Percentiles rank a stretch among this genome's conserved stretches.
These are phyloP conservation scores for Quillaja saponaria DNA, from an alignment of 306 rosid genomes.

Conservation along the genomic window DNA sequence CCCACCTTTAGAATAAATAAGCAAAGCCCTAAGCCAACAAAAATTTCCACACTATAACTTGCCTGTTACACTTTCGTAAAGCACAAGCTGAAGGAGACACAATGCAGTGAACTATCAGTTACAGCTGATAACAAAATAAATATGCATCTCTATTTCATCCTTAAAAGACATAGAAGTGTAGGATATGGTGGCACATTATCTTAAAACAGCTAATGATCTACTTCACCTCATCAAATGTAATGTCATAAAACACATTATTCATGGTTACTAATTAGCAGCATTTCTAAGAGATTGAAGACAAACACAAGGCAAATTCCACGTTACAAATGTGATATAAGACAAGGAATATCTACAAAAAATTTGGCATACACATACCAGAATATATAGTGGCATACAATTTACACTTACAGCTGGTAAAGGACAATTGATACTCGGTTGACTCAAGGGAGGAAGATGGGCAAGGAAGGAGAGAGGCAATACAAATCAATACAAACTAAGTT, in stretches of 20 bases:
- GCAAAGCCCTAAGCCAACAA: neutral
- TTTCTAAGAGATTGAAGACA: too few species aligned
- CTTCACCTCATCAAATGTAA: too few species aligned
- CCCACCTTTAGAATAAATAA: slow-evolving; percentile 16
- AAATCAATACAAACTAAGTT: neutral
- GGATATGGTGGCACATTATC: neutral
- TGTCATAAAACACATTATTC: too few species aligned
- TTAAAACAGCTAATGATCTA: too few species aligned
- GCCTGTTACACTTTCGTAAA: neutral
- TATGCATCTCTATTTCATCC: slow-evolving; percentile 8
- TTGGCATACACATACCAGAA: neutral
- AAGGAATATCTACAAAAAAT: too few species aligned
- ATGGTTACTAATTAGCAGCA: too few species aligned
- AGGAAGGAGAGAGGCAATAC: neutral
- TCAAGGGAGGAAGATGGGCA: too few species aligned
- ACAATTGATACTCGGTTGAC: neutral
- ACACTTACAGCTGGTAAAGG: slow-evolving; percentile 1
- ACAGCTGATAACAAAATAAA: neutral
- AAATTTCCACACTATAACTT: neutral
- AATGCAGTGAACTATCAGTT: neutral
- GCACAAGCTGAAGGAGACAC: neutral
- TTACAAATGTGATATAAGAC: too few species aligned
- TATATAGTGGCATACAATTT: slow-evolving; percentile 4
- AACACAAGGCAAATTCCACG: too few species aligned
- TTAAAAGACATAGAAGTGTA: neutral